Evolutionary conservation across 371 early-diverging fungal species (phyloP).

Genomic region (Blakeslea trispora): DNA sequence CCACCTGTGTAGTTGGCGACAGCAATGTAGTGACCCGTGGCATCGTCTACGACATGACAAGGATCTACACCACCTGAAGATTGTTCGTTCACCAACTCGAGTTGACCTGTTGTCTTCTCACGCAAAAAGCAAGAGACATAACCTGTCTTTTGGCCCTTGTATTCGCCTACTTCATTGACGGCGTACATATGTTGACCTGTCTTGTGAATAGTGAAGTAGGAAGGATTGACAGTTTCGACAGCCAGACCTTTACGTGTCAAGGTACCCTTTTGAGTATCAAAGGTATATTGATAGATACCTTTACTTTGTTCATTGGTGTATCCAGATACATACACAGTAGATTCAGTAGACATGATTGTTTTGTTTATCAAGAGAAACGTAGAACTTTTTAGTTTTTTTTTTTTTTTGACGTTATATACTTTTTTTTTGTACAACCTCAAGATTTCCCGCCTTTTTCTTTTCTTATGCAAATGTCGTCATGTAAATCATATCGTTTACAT

Average conservation of each 20-base stretch:
- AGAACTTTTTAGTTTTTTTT: too few relatives aligned
- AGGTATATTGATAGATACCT: conserved; percentile 45
- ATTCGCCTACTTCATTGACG: conserved; percentile 34
- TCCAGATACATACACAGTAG: conserved; percentile 43
- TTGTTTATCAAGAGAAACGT: too few relatives aligned
- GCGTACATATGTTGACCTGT: conserved; percentile 29
- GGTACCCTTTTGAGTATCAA: conserved; percentile 28
- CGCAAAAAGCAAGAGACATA: conserved; percentile 33
- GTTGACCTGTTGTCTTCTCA: conserved; percentile 20
- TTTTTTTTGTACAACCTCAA: too few relatives aligned
- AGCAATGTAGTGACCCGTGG: conserved; percentile 21
- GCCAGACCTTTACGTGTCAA: conserved; percentile 27
- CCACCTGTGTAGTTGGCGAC: conserved; percentile 49
- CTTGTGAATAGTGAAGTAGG: conserved; percentile 30
- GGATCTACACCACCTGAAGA: conserved; percentile 38
- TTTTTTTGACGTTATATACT: too few relatives aligned
- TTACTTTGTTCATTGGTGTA: conserved; percentile 35
- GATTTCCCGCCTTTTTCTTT: too few relatives aligned
- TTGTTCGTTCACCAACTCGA: conserved; percentile 27
- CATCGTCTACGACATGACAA: conserved; percentile 32
- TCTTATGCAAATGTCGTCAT: too few relatives aligned
- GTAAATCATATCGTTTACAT: too few relatives aligned
- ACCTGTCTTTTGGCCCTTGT: conserved; percentile 26
- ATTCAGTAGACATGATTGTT: conserved; percentile 1
- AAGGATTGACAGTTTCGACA: conserved; percentile 31